Evolutionary conservation across 257 asterid species (phyloP), one percentile per base, ranked within the genome.

Genomic region (Scutellaria baicalensis): DNA sequence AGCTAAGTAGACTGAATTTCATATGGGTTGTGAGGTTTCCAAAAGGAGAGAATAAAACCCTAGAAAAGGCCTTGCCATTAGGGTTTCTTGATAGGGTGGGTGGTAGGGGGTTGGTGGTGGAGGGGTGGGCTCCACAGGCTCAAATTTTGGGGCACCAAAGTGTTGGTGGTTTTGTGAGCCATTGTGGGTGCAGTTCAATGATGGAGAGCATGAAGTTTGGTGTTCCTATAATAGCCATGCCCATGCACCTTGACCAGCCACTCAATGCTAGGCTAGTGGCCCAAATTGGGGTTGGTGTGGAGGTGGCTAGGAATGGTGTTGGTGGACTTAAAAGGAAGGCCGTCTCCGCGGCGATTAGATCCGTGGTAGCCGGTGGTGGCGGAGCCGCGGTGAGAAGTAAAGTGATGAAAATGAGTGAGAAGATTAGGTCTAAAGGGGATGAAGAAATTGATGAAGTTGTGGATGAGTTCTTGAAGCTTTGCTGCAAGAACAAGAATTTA

Each of bases 21-120:
- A 79, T 85, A 14, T 83, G 91, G 91, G 86, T 77, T 0, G 58
- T 83, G 16, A 83, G 91, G 79, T 79, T 73, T 59, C 90, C 86
- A 18, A 61, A 20, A 16, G 82, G 75, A 1, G 72, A 62, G 57
- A 18, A 63, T 13, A 52, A n/a, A 0, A 48, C 38, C 6, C 44
- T 69, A 39, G 31, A 77, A 52, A 84, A 77, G 9, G 64, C 59
- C 42, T 45, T 82, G 62, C 86, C 86, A 9, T 10, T 50, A 44
- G 85, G 83, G 43, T 81, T 74, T 75, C 78, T 81, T 4, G 76
- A 59, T 17, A 75, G 83, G 80, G 73, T 75, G 1, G 52, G 69
- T 23, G 70, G 40, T 4, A 72, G 82, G 65, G 86, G 82, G 5
- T 2, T 75, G 6, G 77, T 82, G 12, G 71, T 82, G 21, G 84